Conservation (phyloP, 2,329 filamentous ascomycete genomes). For the Fusarium burgessii region DNA sequence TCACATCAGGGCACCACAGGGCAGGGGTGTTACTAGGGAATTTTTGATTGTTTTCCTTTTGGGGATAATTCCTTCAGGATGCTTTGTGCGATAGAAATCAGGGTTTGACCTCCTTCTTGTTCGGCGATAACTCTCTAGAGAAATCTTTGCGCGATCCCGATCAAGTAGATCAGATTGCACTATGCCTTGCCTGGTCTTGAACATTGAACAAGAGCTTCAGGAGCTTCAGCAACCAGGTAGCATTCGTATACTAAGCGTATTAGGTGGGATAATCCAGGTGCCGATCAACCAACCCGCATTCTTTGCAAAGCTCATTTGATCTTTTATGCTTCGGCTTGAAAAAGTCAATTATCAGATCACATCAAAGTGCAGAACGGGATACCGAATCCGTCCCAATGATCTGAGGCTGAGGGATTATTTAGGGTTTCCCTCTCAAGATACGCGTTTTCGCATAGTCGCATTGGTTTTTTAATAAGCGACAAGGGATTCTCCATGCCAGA, state of each 20-base stretch:
- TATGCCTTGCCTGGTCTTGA: neutral
- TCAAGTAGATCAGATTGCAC: neutral
- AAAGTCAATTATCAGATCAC: neutral
- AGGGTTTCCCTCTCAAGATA: neutral
- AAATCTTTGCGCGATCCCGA: constrained; percentile 5
- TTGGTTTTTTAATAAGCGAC: neutral
- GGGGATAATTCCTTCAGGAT: constrained; percentile 3
- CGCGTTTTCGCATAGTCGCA: constrained; percentile 33
- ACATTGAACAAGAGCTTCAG: neutral
- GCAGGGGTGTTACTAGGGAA: neutral
- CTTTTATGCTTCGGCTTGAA: neutral
- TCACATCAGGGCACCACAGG: neutral
- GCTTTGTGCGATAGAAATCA: neutral
- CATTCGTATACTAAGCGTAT: constrained; percentile 11
- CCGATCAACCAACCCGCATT: constrained; percentile 13
- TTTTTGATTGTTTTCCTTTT: constrained; percentile 2
- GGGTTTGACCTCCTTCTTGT: neutral
- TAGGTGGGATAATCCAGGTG: constrained; percentile 11
- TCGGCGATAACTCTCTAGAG: constrained; percentile 14
- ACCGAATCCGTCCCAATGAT: neutral
- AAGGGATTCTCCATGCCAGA: neutral
- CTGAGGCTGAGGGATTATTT: neutral
- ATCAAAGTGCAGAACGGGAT: neutral
- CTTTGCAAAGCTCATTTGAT: neutral
- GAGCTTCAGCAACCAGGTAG: neutral